phyloP scores from a whole-genome alignment of 2,329 filamentous ascomycete genomes.

The Ophiocordyceps camponoti-leonardi region DNA sequence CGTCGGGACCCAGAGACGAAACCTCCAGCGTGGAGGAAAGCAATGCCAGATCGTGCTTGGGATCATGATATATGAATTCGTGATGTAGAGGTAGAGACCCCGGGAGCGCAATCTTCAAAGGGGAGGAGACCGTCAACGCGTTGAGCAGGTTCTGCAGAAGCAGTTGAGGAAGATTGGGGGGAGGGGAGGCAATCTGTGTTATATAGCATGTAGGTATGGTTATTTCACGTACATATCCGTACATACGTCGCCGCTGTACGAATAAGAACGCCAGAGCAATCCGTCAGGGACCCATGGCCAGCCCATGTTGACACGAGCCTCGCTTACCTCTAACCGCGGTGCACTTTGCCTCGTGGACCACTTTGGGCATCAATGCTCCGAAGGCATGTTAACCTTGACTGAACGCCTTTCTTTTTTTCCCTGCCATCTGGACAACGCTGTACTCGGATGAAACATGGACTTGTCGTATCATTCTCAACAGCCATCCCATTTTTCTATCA shows the following conservation, averaged over 20 bases:
- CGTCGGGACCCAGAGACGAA: constrained; percentile 20
- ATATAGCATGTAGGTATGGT: neutral
- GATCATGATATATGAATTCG: constrained; percentile 14
- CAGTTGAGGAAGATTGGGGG: neutral
- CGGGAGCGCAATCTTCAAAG: neutral
- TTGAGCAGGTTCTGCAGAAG: neutral
- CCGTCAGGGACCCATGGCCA: neutral
- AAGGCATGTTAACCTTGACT: neutral
- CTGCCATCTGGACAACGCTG: neutral
- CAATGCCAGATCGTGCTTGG: constrained; percentile 17
- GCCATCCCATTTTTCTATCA: neutral
- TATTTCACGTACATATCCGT: too few relatives aligned
- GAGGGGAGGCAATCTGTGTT: neutral
- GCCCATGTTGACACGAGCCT: neutral
- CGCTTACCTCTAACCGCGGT: neutral
- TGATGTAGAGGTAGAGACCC: neutral
- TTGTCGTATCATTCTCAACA: neutral
- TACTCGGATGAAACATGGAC: neutral
- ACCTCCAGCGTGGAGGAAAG: constrained; percentile 22
- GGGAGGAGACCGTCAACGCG: neutral
- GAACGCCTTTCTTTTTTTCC: neutral
- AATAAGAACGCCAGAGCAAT: neutral
- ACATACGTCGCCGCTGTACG: neutral
- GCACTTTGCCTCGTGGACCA: neutral
- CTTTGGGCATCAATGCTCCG: constrained; percentile 2